Conservation (phyloP, 345 rosid genomes). For the Populus davidiana region DNA sequence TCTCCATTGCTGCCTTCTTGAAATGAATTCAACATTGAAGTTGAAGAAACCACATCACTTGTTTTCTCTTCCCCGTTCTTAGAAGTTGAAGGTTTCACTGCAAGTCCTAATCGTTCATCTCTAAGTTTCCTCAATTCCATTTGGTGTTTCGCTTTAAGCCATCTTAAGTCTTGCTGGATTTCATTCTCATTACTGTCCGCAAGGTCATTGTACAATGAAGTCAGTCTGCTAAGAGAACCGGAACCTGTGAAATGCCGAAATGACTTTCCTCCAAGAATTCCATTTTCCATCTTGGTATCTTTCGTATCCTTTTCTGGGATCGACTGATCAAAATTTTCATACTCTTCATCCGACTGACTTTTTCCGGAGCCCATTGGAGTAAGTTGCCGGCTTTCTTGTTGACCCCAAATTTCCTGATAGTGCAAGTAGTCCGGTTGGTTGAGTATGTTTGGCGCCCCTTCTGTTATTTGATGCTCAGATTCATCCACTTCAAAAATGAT, state of each 20-base stretch:
- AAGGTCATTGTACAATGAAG: constrained; percentile 28
- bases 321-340: constrained; percentile 33
- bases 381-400: constrained; percentile 69
- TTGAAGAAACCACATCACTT: constrained; percentile 11
- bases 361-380: constrained; percentile 55
- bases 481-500: constrained; percentile 53
- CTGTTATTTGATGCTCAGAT: constrained; percentile 36
- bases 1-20: constrained; percentile 17
- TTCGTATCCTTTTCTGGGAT: constrained; percentile 19
- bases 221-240: constrained; percentile 31
- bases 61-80: constrained; percentile 21
- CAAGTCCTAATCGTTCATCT: constrained; percentile 46
- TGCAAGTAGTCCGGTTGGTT: constrained; percentile 28
- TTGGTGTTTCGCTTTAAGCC: constrained; percentile 67
- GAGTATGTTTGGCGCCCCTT: constrained; percentile 22
- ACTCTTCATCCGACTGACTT: constrained; percentile 59
- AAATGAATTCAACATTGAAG: constrained; percentile 8
- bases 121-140: constrained; percentile 49
- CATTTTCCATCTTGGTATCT: constrained; percentile 25
- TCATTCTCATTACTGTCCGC: constrained; percentile 39
- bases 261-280: constrained; percentile 23
- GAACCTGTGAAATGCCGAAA: constrained; percentile 29
- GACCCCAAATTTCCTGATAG: constrained; percentile 59
- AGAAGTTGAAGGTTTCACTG: constrained; percentile 24
- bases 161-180: constrained; percentile 53